Conservation (phyloP, 139 green algal genomes). For the Closterium sp. region DNA sequence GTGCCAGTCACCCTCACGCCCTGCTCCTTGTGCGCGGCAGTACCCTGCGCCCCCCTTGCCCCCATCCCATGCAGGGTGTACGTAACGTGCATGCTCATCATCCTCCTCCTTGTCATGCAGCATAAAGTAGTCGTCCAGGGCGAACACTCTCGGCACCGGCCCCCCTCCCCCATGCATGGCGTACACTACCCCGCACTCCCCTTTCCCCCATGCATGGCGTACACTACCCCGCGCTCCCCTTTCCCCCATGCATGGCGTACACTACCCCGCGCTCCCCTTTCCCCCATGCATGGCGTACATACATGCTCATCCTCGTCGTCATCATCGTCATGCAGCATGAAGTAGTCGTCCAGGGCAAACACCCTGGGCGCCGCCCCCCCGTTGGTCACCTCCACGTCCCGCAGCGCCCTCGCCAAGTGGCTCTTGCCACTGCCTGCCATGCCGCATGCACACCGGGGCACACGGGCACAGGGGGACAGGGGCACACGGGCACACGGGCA, state of each 20-base stretch:
- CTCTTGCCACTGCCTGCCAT: conserved; percentile 78
- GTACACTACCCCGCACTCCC: too few relatives aligned
- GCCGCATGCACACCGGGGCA: neutral
- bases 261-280: too few relatives aligned
- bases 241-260: too few relatives aligned
- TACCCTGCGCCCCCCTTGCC: neutral
- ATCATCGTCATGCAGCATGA: conserved; percentile 46
- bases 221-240: too few relatives aligned
- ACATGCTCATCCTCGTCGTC: neutral
- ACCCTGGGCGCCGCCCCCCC: conserved; percentile 66
- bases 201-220: too few relatives aligned
- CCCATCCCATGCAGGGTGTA: too few relatives aligned
- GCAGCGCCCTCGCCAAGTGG: conserved; percentile 60
- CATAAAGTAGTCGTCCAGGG: too few relatives aligned
- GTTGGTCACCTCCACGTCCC: conserved; percentile 67
- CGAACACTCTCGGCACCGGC: too few relatives aligned
- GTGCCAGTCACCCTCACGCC: neutral
- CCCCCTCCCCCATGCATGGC: too few relatives aligned
- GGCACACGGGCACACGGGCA: neutral
- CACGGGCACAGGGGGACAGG: neutral
- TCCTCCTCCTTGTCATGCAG: too few relatives aligned
- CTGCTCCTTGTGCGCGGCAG: neutral
- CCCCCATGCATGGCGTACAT: too few relatives aligned
- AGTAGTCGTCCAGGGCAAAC: conserved; percentile 86
- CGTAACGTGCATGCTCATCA: too few relatives aligned